A percentile compares a stretch with the other conserved stretches of the same genome.
Conservation (phyloP, 495 filamentous ascomycete genomes). For the Patellaria atrata region DNA sequence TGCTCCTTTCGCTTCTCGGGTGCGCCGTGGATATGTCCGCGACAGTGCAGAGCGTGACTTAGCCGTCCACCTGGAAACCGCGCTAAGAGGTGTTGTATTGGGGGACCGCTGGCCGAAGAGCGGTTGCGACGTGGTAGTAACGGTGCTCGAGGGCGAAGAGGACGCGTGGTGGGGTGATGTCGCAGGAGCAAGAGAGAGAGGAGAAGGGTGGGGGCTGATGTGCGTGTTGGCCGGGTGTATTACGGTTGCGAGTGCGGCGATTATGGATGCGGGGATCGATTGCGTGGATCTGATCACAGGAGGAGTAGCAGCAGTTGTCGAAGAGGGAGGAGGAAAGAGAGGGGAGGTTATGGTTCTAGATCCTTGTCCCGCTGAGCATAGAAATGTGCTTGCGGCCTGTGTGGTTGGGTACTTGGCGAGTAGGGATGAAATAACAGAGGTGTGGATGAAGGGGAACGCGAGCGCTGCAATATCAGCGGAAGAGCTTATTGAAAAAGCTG, state of each 20-base stretch:
- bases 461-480: slow-evolving; percentile 36
- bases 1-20: slow-evolving; percentile 76
- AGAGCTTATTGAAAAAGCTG: slow-evolving; percentile 45
- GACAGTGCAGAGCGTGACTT: slow-evolving; percentile 81
- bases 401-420: slow-evolving; percentile 80
- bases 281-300: slow-evolving; percentile 84
- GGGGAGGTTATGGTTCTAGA: slow-evolving; percentile 51
- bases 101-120: slow-evolving; percentile 94
- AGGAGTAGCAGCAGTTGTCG: slow-evolving; percentile 71
- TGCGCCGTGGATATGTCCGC: slow-evolving; percentile 72
- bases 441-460: slow-evolving; percentile 80
- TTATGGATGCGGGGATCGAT: slow-evolving; percentile 90
- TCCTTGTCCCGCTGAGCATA: slow-evolving; percentile 67
- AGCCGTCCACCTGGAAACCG: slow-evolving; percentile 78
- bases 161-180: slow-evolving; percentile 49
- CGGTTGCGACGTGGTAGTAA: slow-evolving; percentile 81
- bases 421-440: slow-evolving; percentile 80
- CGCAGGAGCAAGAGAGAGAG: slow-evolving; percentile 8
- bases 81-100: slow-evolving; percentile 75
- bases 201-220: slow-evolving; percentile 61
- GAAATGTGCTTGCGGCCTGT: slow-evolving; percentile 62
- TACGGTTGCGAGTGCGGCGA: slow-evolving; percentile 86
- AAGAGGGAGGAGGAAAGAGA: slow-evolving; percentile 7
- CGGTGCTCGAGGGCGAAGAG: slow-evolving; percentile 80
- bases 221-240: slow-evolving; percentile 83